Base-by-base conservation (phyloP, 2,329 filamentous ascomycete genomes). In the Cladosporium colombiae region DNA sequence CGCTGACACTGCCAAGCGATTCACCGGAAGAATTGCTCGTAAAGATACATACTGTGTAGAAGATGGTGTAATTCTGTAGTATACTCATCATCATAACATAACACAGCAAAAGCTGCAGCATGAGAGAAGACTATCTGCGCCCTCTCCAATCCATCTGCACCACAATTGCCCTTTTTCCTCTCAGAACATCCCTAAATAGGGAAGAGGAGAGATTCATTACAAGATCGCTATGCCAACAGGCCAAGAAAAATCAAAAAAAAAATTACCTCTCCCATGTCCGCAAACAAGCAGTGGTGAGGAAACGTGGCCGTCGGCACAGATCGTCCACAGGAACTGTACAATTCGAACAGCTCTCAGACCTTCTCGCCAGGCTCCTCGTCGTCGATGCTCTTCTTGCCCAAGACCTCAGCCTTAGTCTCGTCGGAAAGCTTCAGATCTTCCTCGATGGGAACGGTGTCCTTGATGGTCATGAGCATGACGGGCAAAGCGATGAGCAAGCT, bases 391-490 rank as follows among this genome's bases (percentile, higher is more conserved):
- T 65, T 68, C 31, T 66, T 67, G n/a, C 70, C 71, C 31, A 73
- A 55, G 13, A 96, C 89, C 70, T 96, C 91, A 29, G 85, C 86
- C 18, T 89, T 74, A 0, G 90, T 95, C 84, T 95, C 91, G 74
- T 96, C 93, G 23, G 90, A 92, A 77, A 92, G 93, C 75, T 88
- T 88, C 61, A 97, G 81, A 78, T 97, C 93, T 63, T 93, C 89
- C 78, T 94, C 91, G 5, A 96, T 73, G 1, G 85, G 77, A n/a
- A 92, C 87, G n/a, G 89, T 90, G 72, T 97, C 92, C 76, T 90
- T 85, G 77, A 97, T 90, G 80, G 89, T 90, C 73, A 88, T 80
- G 73, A 91, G 86, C 75, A 97, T 90, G 67, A 97, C 86, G 0
- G 93, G 93, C 0, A 89, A 83, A 5, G 92, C 93, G 67, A 94